Evolutionary conservation across 495 filamentous ascomycete genomes (phyloP), one percentile per base, ranked within the genome.

Genomic region (Coniosporium apollinis): DNA sequence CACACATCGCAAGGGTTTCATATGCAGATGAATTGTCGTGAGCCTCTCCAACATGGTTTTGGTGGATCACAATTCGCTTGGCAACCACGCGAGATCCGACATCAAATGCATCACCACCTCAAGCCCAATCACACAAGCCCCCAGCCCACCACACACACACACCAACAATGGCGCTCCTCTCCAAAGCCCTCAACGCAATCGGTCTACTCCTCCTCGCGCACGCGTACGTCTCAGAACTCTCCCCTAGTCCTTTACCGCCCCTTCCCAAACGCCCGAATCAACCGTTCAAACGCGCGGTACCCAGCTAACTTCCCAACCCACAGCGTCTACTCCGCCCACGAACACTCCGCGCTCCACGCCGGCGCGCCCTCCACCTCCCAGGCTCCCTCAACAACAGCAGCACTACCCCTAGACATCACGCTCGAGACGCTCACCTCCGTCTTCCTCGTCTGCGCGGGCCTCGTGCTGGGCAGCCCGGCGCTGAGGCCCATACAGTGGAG

Each of bases 321-420:
- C 46, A 63, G 59, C 34, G 49, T 58, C 38, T 63, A 63, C 48
- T 62, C 59, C 34, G 53, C 59, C 25, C 49, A 60, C 45, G 59
- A 63, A 34, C 59, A 63, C 46, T 48, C 50, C 34, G 28, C 46
- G 22, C 45, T 55, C 28, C 34, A 14, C 20, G 22, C 14, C 15
- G 13, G n/a, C 22, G 13, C 20, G 13, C 19, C 42, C 17, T 31
- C 38, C 20, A 9, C 45, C 19, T 37, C 44, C 17, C 35, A 9
- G 28, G 37, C 22, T 41, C 36, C 36, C 18, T 47, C 43, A 20
- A 30, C 38, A 4, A n/a, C n/a, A 19, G 29, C 22, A 34, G 37
- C 15, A 13, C 53, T 60, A 1, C 59, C 59, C 8, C 36, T 53
- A 22, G 59, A 63, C 41, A 59, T 63, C 41, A 47, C 45, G 18